Evolutionary conservation across 2,329 filamentous ascomycete species (phyloP).

Genomic region (Pseudogymnoascus sp.): DNA sequence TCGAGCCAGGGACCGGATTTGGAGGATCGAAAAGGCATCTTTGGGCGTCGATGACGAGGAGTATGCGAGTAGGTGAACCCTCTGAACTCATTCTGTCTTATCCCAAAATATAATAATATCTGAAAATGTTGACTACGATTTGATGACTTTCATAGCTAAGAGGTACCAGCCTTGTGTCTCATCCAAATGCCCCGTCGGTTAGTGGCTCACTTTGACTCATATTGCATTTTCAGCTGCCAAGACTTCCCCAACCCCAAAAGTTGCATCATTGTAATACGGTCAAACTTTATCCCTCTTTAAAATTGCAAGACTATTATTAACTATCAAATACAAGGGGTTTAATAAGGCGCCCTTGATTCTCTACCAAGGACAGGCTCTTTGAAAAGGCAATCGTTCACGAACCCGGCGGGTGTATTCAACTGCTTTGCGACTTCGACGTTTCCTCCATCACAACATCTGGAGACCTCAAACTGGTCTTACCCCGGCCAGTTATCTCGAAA

Average conservation of each 20-base stretch:
- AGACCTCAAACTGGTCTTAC: neutral
- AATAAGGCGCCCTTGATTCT: neutral
- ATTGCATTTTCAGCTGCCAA: neutral
- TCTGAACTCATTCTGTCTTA: neutral
- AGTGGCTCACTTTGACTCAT: neutral
- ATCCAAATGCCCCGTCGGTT: neutral
- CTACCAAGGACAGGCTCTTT: neutral
- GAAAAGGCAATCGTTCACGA: neutral
- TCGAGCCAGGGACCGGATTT: neutral
- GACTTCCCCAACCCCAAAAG: neutral
- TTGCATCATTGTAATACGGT: conserved; percentile 1
- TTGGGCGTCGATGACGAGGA: neutral
- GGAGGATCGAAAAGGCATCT: neutral
- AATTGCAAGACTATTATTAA: neutral
- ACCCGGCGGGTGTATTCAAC: neutral
- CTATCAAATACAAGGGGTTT: neutral
- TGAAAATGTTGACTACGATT: neutral
- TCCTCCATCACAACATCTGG: neutral
- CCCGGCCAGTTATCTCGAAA: neutral
- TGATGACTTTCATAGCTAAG: neutral
- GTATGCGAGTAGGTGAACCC: neutral
- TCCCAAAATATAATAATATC: neutral
- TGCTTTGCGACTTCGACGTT: conserved; percentile 1
- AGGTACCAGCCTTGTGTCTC: neutral
- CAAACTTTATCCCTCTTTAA: neutral